These are phyloP conservation scores for Dentipellis fragilis DNA, from an alignment of 768 basidiomycete genomes.

Conservation along the genomic window DNA sequence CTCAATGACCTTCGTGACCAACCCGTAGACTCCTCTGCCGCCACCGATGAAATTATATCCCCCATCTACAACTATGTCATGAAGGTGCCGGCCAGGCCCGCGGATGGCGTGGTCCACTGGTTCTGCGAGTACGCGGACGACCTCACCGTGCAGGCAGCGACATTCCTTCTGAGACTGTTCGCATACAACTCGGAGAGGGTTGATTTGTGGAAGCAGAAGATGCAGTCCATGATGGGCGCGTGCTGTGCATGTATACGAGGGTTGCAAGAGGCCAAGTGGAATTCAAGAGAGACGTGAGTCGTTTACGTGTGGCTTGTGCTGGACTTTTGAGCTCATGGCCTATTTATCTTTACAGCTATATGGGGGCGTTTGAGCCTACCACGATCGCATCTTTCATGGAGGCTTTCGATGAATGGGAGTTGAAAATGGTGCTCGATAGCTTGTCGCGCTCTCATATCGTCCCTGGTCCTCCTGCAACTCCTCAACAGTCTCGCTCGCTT, in stretches of 20 bases:
- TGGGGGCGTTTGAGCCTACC: constrained; percentile 50
- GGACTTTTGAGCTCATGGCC: constrained; percentile 2
- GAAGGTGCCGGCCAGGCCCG: constrained; percentile 24
- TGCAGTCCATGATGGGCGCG: constrained; percentile 43
- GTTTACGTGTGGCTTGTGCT: background rate
- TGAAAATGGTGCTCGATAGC: constrained; percentile 37
- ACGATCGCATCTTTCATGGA: constrained; percentile 48
- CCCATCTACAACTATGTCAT: constrained; percentile 47
- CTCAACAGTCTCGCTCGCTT: constrained; percentile 19
- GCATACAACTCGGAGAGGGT: constrained; percentile 61
- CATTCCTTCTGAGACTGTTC: constrained; percentile 73
- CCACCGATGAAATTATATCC: constrained; percentile 38
- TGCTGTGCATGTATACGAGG: constrained; percentile 67
- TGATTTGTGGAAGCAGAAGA: constrained; percentile 49
- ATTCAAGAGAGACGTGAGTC: constrained; percentile 65
- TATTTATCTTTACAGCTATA: constrained; percentile 43
- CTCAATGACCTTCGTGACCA: constrained; percentile 47
- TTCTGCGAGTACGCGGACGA: constrained; percentile 59
- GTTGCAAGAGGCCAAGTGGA: constrained; percentile 53
- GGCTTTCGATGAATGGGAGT: constrained; percentile 61
- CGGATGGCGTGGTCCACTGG: constrained; percentile 49
- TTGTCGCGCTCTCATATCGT: background rate
- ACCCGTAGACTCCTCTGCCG: constrained; percentile 42
- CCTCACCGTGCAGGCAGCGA: constrained; percentile 55
- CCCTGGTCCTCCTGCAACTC: background rate